phyloP scores from a whole-genome alignment of 2,329 filamentous ascomycete genomes.

The Exophiala spinifera region DNA sequence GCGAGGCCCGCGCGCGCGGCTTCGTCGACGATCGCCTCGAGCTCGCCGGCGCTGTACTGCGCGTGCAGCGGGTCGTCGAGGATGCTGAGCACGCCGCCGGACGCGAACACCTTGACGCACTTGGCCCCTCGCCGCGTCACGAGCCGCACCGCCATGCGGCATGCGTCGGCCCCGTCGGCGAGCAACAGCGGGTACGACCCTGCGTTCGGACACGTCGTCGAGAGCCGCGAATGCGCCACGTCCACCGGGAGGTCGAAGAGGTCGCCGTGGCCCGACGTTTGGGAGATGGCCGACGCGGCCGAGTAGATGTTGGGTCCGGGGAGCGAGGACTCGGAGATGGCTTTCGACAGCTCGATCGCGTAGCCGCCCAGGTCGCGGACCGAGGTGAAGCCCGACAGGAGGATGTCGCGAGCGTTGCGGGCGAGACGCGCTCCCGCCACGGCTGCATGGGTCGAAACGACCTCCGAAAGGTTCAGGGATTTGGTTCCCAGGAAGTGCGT shows the following conservation, averaged over 20 bases:
- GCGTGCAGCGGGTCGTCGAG: conserved; percentile 44
- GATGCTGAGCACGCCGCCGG: conserved; percentile 45
- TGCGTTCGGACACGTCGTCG: conserved; percentile 8
- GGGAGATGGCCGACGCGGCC: conserved; percentile 43
- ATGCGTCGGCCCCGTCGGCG: conserved; percentile 49
- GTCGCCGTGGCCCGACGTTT: conserved; percentile 52
- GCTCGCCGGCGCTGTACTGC: conserved; percentile 47
- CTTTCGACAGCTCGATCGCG: conserved; percentile 43
- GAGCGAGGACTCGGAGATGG: conserved; percentile 45
- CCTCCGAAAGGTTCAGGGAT: conserved; percentile 23
- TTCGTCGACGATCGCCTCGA: conserved; percentile 46
- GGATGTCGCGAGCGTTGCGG: conserved; percentile 41
- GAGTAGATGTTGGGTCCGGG: conserved; percentile 51
- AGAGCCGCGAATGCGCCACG: background rate
- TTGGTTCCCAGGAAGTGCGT: conserved; percentile 46
- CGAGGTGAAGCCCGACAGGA: conserved; percentile 52
- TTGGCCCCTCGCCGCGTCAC: conserved; percentile 47
- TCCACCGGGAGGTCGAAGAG: background rate
- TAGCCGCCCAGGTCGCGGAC: conserved; percentile 51
- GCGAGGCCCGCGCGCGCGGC: conserved; percentile 40
- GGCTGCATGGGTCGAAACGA: conserved; percentile 23
- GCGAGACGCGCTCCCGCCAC: conserved; percentile 43
- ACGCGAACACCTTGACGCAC: conserved; percentile 49
- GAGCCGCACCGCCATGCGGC: conserved; percentile 42
- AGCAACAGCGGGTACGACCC: conserved; percentile 29